Conservation (phyloP, 139 green algal genomes). For the Chlorella sp. region DNA sequence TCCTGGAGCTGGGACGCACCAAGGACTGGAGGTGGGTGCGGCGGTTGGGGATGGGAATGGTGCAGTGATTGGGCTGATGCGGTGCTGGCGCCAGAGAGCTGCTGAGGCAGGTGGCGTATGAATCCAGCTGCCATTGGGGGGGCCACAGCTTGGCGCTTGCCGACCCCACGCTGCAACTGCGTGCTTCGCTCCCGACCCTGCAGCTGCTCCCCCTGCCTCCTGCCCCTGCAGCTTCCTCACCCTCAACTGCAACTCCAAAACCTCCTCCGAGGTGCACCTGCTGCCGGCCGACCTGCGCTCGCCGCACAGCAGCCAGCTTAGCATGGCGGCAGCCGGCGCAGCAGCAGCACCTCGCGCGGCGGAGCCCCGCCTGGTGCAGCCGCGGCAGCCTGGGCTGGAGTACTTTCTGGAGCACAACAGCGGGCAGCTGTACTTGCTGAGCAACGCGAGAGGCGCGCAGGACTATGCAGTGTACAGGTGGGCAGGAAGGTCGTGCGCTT, state of each 20-base stretch:
- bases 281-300: slow-evolving; percentile 35
- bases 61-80: background rate
- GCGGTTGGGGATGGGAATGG: background rate
- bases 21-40: slow-evolving; percentile 61
- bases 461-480: slow-evolving; percentile 45
- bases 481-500: background rate
- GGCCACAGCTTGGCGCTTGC: no score
- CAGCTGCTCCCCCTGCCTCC: background rate
- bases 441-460: slow-evolving; percentile 19
- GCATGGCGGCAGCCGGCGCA: background rate
- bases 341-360: background rate
- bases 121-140: no score
- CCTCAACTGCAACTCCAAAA: slow-evolving; percentile 69
- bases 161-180: no score
- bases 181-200: background rate
- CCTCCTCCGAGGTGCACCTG: slow-evolving; percentile 67
- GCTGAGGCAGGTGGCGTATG: background rate
- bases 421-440: slow-evolving; percentile 40
- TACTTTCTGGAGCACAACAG: slow-evolving; percentile 81
- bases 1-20: slow-evolving; percentile 62
- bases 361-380: slow-evolving; percentile 43
- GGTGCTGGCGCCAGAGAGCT: background rate
- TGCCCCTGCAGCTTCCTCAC: slow-evolving; percentile 35
- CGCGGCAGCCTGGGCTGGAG: slow-evolving; percentile 56
- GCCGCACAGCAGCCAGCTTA: background rate